Conservation (phyloP, 176 grass and related monocot genomes). For the Musa beccarii region DNA sequence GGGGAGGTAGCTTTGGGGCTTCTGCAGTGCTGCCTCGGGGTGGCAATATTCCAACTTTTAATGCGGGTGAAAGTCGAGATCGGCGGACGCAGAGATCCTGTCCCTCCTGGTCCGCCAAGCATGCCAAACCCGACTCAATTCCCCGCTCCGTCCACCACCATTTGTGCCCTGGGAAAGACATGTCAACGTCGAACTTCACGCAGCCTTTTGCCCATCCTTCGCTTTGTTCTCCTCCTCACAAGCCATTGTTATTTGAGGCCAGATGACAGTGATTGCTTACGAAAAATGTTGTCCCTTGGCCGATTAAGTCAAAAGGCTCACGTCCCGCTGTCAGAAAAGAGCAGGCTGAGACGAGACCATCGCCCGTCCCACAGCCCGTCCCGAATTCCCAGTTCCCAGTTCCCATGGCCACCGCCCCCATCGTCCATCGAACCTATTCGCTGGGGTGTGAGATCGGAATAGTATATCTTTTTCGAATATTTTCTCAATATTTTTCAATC, state of each 20-base stretch:
- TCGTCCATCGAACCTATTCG: not conserved
- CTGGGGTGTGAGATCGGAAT: not conserved
- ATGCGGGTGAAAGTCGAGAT: not conserved
- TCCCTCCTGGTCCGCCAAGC: not conserved
- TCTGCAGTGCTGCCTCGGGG: not conserved
- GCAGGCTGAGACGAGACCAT: not conserved
- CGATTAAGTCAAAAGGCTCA: not conserved
- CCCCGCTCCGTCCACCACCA: not conserved
- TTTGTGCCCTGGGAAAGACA: no score
- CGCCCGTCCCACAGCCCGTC: not conserved
- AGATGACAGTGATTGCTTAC: not conserved
- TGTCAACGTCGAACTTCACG: no score
- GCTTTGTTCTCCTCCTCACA: not conserved
- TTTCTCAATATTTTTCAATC: no score
- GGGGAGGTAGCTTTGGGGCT: not conserved
- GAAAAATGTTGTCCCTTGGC: not conserved
- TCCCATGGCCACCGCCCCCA: not conserved
- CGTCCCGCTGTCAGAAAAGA: not conserved
- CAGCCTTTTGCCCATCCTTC: not conserved
- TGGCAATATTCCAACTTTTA: slow-evolving; percentile 1
- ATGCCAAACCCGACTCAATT: not conserved
- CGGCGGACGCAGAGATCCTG: not conserved
- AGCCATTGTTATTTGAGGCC: not conserved
- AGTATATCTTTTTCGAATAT: no score
- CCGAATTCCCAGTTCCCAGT: not conserved